Percentiles rank a stretch among this genome's conserved stretches.
Conservation (phyloP, 192 early-diverging fungal species). For the Backusella australiensis region DNA sequence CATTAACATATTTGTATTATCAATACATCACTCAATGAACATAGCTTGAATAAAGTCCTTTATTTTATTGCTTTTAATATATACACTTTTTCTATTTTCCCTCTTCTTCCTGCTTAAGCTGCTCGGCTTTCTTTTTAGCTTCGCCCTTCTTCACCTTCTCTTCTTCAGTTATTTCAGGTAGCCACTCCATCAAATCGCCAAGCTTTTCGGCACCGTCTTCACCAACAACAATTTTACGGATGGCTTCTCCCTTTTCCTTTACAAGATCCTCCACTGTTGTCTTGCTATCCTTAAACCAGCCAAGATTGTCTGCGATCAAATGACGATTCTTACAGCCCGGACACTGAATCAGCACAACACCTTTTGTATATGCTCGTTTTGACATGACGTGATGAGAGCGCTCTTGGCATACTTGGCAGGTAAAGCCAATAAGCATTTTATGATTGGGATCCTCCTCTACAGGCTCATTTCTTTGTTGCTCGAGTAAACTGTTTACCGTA, state of each 20-base stretch:
- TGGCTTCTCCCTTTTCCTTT: constrained; percentile 68
- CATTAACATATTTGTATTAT: constrained; percentile 89
- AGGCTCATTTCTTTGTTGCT: background rate
- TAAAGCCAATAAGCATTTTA: constrained; percentile 84
- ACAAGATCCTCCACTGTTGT: constrained; percentile 84
- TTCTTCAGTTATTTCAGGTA: constrained; percentile 47
- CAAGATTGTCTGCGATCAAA: constrained; percentile 96
- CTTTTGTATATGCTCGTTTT: constrained; percentile 82
- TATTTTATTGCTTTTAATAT: background rate
- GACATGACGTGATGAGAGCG: constrained; percentile 91
- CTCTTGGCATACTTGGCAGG: constrained; percentile 89
- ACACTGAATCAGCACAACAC: constrained; percentile 94
- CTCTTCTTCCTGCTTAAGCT: background rate
- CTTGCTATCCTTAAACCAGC: constrained; percentile 81
- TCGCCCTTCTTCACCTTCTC: constrained; percentile 40
- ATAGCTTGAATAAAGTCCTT: background rate
- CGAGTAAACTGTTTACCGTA: background rate
- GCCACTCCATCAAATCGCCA: constrained; percentile 50
- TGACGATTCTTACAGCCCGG: constrained; percentile 88
- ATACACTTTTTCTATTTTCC: background rate
- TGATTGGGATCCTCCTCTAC: constrained; percentile 42
- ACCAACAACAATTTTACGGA: constrained; percentile 50
- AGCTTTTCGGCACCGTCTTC: constrained; percentile 34
- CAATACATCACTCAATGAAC: background rate
- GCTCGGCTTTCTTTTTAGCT: constrained; percentile 9